Conservation (phyloP, 129 eudicot genomes). For the Centrapalus pauciflorus region DNA sequence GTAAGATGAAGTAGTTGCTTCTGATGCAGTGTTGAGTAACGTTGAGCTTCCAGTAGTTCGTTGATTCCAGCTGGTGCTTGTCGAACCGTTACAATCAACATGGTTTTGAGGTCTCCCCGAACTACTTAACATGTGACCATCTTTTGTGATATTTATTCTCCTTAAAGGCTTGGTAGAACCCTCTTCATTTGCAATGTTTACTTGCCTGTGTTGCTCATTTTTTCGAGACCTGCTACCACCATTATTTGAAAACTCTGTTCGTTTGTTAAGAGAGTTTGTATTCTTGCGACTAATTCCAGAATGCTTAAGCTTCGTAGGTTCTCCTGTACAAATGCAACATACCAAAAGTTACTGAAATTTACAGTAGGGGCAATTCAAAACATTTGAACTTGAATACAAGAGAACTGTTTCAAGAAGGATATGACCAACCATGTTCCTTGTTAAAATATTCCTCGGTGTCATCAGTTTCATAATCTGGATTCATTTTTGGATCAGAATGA, state of each 20-base stretch:
- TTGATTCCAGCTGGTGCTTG: slow-evolving; percentile 16
- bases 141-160: slow-evolving; percentile 9
- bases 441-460: slow-evolving; percentile 34
- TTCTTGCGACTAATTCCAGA: slow-evolving; percentile 25
- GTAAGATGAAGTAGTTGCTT: slow-evolving; percentile 34
- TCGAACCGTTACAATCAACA: slow-evolving; percentile 13
- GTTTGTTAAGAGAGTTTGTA: slow-evolving; percentile 36
- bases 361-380: not conserved
- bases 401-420: slow-evolving; percentile 1
- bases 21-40: slow-evolving; percentile 31
- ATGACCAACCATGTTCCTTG: slow-evolving; percentile 51
- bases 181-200: slow-evolving; percentile 30
- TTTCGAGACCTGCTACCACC: slow-evolving; percentile 9
- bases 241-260: slow-evolving; percentile 24
- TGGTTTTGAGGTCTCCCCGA: slow-evolving; percentile 28
- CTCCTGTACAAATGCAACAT: slow-evolving; percentile 32
- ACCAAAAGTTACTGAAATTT: not conserved
- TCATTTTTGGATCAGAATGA: slow-evolving; percentile 82
- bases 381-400: not conserved
- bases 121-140: slow-evolving; percentile 7
- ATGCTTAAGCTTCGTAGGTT: slow-evolving; percentile 26
- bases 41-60: slow-evolving; percentile 23
- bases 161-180: slow-evolving; percentile 23
- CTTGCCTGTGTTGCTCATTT: not conserved
- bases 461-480: slow-evolving; percentile 57